Base-by-base conservation (phyloP, 2,329 filamentous ascomycete genomes). In the Raffaelea deltoideospora region DNA sequence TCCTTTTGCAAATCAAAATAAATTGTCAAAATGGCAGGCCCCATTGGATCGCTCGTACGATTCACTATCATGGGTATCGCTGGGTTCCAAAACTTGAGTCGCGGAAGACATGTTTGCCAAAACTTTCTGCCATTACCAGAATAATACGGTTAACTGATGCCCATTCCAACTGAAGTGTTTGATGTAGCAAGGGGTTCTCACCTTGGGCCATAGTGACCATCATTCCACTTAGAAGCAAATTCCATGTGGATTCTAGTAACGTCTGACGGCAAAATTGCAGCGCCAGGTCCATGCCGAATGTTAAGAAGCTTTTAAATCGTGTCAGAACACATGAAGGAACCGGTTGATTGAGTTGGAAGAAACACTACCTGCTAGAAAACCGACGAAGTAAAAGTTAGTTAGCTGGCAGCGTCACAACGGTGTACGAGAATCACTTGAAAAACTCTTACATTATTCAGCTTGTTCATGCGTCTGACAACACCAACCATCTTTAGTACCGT, bases 31-130 rank as follows among this genome's bases (percentile, higher is more conserved):
- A 62, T 65, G 13, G 80, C 72, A 7, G 69, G 61, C 18, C 63
- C 63, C 5, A 62, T 55, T 46, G 74, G 65, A 31, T 76, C 59
- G 27, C 55, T 49, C 44, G 71, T 76, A 41, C 82, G 79, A 56
- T 79, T 78, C 49, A 94, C 73, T 41, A 82, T 76, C 70, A 96
- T 92, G 31, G 79, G 74, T 32, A 95, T 58, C 11, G 75, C 62
- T 1, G 90, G 90, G 56, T 98, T 98, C 67, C 93, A 80, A 63
- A 78, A 98, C 67, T 98, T 95, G 47, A 98, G 67, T 39, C 84
- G 75, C 18, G 84, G 83, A 33, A 96, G 76, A 53, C 76, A 79
- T 42, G 77, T 65, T 45, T 72, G 75, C 83, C 85, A 94, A 69
- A 98, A 95, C 63, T 84, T 84, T 51, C 87, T 93, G 45, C 54